Conservation (phyloP, 1,284 basidiomycete species). For the Phellinidium pouzarii region DNA sequence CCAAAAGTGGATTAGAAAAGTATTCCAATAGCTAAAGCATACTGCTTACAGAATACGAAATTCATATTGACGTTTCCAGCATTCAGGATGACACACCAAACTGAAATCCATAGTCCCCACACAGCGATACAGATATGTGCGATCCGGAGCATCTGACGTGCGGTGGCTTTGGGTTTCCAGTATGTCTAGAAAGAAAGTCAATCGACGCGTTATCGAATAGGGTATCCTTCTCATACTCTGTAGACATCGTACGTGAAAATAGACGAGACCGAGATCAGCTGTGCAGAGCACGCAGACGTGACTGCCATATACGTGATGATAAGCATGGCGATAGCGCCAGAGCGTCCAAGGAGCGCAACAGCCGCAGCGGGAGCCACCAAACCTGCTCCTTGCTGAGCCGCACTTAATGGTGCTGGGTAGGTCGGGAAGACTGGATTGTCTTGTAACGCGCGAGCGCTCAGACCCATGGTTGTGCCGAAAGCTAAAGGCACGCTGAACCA, state of each 20-base stretch:
- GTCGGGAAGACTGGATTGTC: conserved; percentile 46
- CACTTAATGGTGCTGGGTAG: conserved; percentile 43
- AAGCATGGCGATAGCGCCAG: conserved; percentile 44
- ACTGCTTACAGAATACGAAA: conserved; percentile 14
- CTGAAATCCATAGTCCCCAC: conserved; percentile 53
- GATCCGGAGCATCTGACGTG: conserved; percentile 54
- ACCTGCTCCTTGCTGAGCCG: conserved; percentile 43
- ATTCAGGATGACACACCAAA: conserved; percentile 17
- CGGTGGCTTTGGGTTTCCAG: conserved; percentile 54
- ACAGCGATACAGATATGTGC: conserved; percentile 48
- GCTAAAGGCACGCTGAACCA: conserved; percentile 60
- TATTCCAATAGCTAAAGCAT: not conserved
- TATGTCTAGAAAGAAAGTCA: conserved; percentile 56
- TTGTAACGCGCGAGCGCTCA: conserved; percentile 46
- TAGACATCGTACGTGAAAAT: conserved; percentile 19
- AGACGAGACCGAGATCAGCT: conserved; percentile 51
- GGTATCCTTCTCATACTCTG: not conserved
- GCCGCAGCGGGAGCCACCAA: conserved; percentile 49
- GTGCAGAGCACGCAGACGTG: conserved; percentile 52
- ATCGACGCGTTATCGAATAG: not conserved
- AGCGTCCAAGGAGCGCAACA: conserved; percentile 43
- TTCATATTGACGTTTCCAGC: conserved; percentile 19
- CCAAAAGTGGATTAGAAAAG: not conserved
- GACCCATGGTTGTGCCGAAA: conserved; percentile 51
- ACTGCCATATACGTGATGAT: conserved; percentile 52